A percentile compares a stretch with the other conserved stretches of the same genome.
These are phyloP conservation scores for Fusarium chlamydosporum DNA, from an alignment of 2,329 filamentous ascomycete species.

Conservation along the genomic window DNA sequence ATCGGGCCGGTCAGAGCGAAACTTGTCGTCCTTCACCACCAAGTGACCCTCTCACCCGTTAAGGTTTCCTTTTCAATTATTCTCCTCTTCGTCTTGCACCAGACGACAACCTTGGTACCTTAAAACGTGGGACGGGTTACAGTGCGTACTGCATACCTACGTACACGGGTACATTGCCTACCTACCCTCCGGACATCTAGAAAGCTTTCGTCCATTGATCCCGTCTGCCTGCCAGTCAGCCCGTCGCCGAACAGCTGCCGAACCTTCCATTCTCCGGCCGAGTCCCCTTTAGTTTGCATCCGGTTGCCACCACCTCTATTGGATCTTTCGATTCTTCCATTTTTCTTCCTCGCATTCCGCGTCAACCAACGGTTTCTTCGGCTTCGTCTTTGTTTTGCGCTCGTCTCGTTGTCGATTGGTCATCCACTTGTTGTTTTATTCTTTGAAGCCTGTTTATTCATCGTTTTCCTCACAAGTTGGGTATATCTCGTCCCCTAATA, in stretches of 20 bases:
- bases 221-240: conserved; percentile 3
- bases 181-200: conserved; percentile 4
- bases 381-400: conserved; percentile 12
- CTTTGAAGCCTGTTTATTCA: conserved; percentile 10
- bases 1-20: neutral
- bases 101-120: neutral
- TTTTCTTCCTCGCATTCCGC: conserved; percentile 33
- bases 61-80: conserved; percentile 15
- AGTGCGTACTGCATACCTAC: conserved; percentile 1
- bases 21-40: conserved; percentile 29
- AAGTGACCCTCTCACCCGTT: conserved; percentile 29
- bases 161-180: neutral
- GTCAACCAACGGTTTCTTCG: conserved; percentile 32
- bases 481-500: conserved; percentile 10
- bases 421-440: conserved; percentile 7
- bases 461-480: neutral
- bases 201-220: neutral
- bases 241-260: conserved; percentile 35
- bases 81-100: conserved; percentile 2
- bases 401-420: conserved; percentile 17
- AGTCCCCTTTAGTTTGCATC: conserved; percentile 44
- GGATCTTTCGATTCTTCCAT: conserved; percentile 28
- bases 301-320: conserved; percentile 37
- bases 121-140: neutral
- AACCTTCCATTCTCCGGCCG: conserved; percentile 44